phyloP scores from a whole-genome alignment of 805 yeast genomes.

The Wickerhamomyces canadensis region DNA sequence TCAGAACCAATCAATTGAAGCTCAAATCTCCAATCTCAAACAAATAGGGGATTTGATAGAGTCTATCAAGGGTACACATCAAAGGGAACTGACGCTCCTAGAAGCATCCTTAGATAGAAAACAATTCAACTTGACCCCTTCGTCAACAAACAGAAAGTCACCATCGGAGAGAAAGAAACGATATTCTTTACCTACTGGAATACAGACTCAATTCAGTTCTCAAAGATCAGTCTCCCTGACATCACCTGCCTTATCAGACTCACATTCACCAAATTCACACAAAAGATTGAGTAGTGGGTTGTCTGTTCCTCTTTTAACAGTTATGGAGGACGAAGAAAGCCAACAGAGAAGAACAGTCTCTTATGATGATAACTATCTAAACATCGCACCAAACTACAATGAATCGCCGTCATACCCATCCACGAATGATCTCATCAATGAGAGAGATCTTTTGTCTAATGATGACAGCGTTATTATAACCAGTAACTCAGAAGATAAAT shows the following conservation, averaged over 20 bases:
- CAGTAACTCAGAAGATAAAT: conserved; percentile 5
- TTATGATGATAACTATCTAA: conserved; percentile 19
- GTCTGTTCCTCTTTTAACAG: conserved; percentile 23
- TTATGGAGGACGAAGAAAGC: conserved; percentile 17
- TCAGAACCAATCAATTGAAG: conserved; percentile 2
- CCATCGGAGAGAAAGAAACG: conserved; percentile 16
- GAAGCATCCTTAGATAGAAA: conserved; percentile 5
- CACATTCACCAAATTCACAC: conserved; percentile 9
- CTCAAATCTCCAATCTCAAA: conserved; percentile 8
- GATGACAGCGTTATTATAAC: conserved; percentile 23
- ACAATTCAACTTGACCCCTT: conserved; percentile 9
- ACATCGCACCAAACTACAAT: conserved; percentile 5
- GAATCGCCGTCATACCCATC: background rate
- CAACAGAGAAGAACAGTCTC: conserved; percentile 9
- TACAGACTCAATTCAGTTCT: conserved; percentile 1
- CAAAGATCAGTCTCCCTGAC: conserved; percentile 8
- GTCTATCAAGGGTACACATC: conserved; percentile 3
- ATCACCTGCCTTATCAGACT: conserved; percentile 1
- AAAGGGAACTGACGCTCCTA: conserved; percentile 1
- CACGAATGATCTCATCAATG: conserved; percentile 13
- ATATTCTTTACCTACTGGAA: conserved; percentile 16
- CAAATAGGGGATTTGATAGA: conserved; percentile 6
- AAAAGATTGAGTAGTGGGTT: conserved; percentile 26
- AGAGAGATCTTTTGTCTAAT: conserved; percentile 15
- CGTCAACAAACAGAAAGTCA: conserved; percentile 9